Conservation (phyloP, 2,329 filamentous ascomycete genomes). For the Macrophomina pseudophaseolina region DNA sequence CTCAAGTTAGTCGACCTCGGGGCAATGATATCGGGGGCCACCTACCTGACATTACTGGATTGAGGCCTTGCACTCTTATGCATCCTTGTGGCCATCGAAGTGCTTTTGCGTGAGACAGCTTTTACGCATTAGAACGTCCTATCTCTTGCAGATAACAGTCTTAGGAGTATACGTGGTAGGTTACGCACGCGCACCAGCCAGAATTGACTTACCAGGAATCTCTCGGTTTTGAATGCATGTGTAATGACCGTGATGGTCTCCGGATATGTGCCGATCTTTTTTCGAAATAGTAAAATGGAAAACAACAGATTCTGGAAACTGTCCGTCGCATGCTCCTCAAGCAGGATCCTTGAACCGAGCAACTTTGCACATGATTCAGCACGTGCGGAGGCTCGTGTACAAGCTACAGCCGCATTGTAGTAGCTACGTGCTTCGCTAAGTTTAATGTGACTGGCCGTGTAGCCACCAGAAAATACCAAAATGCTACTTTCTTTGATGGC, state of each 20-base stretch:
- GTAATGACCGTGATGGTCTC: slow-evolving; percentile 50
- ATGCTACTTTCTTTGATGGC: slow-evolving; percentile 51
- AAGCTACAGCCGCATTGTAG: slow-evolving; percentile 38
- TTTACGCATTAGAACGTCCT: too few relatives aligned
- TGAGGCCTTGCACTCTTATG: slow-evolving; percentile 51
- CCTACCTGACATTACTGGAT: slow-evolving; percentile 48
- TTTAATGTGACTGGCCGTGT: slow-evolving; percentile 39
- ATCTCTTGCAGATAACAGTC: too few relatives aligned
- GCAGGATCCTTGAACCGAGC: slow-evolving; percentile 54
- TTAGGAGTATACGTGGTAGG: too few relatives aligned
- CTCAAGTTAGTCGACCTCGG: too few relatives aligned
- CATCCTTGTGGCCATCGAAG: slow-evolving; percentile 50
- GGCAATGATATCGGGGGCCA: too few relatives aligned
- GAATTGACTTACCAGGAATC: slow-evolving; percentile 38
- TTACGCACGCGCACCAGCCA: neutral
- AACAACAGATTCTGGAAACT: slow-evolving; percentile 86
- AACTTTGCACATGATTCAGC: slow-evolving; percentile 30
- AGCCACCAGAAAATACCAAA: slow-evolving; percentile 75
- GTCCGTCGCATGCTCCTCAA: slow-evolving; percentile 78
- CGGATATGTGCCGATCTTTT: slow-evolving; percentile 47
- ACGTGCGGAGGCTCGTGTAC: slow-evolving; percentile 32
- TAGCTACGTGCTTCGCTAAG: slow-evolving; percentile 45
- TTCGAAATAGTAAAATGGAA: slow-evolving; percentile 64
- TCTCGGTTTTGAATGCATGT: slow-evolving; percentile 53
- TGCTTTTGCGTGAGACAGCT: slow-evolving; percentile 34